A percentile compares a stretch with the other conserved stretches of the same genome.
These are phyloP conservation scores for Trichophyton verrucosum DNA, from an alignment of 2,329 filamentous ascomycete genomes.

Conservation along the genomic window DNA sequence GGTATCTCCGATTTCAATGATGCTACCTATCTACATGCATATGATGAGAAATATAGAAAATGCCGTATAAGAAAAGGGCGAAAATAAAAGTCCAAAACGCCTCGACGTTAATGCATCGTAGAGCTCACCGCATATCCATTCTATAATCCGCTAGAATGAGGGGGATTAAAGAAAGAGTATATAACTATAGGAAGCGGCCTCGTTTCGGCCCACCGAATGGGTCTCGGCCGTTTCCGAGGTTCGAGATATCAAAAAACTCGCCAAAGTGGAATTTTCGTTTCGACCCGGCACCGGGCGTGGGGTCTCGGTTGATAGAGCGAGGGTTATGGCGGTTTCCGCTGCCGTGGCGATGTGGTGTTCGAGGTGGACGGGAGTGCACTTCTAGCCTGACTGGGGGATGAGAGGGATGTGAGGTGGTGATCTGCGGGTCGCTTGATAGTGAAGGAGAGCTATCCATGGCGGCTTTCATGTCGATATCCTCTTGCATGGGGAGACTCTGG, in stretches of 20 bases:
- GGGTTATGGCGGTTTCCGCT: conserved; percentile 26
- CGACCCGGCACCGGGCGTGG: conserved; percentile 31
- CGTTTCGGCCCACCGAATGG: conserved; percentile 36
- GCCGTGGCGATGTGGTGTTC: conserved; percentile 29
- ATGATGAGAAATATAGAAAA: conserved; percentile 7
- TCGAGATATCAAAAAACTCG: conserved; percentile 40
- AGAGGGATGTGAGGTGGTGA: conserved; percentile 15
- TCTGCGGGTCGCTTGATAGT: conserved; percentile 19
- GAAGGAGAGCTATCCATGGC: conserved; percentile 21
- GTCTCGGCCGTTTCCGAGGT: conserved; percentile 32
- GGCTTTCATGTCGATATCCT: conserved; percentile 34
- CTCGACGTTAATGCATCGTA: neutral
- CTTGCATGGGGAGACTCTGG: conserved; percentile 24
- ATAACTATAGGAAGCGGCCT: conserved; percentile 32
- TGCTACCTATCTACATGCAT: conserved; percentile 10
- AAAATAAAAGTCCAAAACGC: conserved; percentile 3
- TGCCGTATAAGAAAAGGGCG: conserved; percentile 7
- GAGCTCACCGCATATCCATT: neutral
- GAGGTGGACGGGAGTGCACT: conserved; percentile 30
- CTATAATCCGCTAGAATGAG: too few species aligned
- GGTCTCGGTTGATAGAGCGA: conserved; percentile 28
- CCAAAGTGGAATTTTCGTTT: conserved; percentile 37
- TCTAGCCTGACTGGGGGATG: conserved; percentile 31
- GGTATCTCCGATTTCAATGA: conserved; percentile 13
- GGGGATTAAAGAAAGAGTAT: neutral